Evolutionary conservation across 805 yeast genomes (phyloP).

Genomic region (Candida boleticola): DNA sequence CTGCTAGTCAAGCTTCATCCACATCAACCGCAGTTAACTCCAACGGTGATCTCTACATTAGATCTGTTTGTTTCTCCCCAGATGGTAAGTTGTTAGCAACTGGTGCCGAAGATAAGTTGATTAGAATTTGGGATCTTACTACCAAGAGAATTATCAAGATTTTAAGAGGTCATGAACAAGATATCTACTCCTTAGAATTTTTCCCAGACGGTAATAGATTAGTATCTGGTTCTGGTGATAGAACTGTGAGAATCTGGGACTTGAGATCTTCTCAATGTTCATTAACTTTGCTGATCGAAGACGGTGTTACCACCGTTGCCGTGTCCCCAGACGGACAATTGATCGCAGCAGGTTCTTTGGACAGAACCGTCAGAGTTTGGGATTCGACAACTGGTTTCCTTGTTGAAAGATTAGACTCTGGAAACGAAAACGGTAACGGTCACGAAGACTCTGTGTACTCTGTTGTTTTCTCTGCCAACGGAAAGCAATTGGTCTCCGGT

Average conservation of each 20-base stretch:
- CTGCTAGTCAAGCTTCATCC: conserved; percentile 22
- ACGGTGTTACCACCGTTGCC: conserved; percentile 97
- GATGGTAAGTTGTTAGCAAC: conserved; percentile 89
- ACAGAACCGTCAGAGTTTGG: conserved; percentile 95
- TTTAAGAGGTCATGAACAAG: conserved; percentile 94
- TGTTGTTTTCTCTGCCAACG: conserved; percentile 89
- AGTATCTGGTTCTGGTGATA: conserved; percentile 95
- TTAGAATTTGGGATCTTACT: conserved; percentile 93
- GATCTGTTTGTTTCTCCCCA: conserved; percentile 95
- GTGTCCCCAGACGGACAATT: conserved; percentile 92
- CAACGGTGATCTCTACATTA: conserved; percentile 83
- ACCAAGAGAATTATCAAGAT: conserved; percentile 82
- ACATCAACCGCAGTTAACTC: conserved; percentile 48
- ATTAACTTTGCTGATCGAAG: conserved; percentile 86
- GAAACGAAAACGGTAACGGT: conserved; percentile 84
- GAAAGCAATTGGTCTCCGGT: conserved; percentile 89
- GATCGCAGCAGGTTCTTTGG: conserved; percentile 95
- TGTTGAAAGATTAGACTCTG: conserved; percentile 89
- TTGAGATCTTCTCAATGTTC: conserved; percentile 85
- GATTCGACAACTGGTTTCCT: conserved; percentile 89
- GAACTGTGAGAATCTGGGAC: conserved; percentile 97
- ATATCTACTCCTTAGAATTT: conserved; percentile 91
- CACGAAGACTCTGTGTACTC: conserved; percentile 95
- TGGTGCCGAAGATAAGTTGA: conserved; percentile 87
- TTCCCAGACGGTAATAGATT: conserved; percentile 91